A percentile compares a stretch with the other conserved stretches of the same genome.
Conservation (phyloP, 2,329 filamentous ascomycete genomes). For the Talaromyces atroroseus region DNA sequence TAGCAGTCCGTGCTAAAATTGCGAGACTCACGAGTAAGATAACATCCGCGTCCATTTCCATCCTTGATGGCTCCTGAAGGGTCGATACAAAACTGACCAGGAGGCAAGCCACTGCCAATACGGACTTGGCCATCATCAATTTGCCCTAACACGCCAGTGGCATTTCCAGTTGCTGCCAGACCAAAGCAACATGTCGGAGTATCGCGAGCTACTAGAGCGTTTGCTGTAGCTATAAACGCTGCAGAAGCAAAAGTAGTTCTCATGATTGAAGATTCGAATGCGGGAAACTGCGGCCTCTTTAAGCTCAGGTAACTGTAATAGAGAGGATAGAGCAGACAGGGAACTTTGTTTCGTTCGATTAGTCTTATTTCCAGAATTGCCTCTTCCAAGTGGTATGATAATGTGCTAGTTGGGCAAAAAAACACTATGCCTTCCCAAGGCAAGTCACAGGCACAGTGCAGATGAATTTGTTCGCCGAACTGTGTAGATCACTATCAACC, state of each 20-base stretch:
- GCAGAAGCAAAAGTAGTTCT: conserved; percentile 34
- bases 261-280: conserved; percentile 25
- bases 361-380: background rate
- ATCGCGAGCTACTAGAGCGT: conserved; percentile 36
- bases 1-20: background rate
- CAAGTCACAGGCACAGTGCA: background rate
- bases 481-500: background rate
- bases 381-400: background rate
- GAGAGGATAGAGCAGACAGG: background rate
- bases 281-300: background rate
- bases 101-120: conserved; percentile 45
- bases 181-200: conserved; percentile 48
- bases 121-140: conserved; percentile 58
- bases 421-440: background rate
- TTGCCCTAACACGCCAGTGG: conserved; percentile 54
- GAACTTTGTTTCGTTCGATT: background rate
- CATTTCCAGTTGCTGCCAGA: conserved; percentile 46
- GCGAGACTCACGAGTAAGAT: conserved; percentile 51
- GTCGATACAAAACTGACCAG: conserved; percentile 52
- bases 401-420: background rate
- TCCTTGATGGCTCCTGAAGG: conserved; percentile 52
- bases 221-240: conserved; percentile 37
- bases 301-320: background rate
- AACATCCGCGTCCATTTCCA: conserved; percentile 54
- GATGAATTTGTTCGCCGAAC: background rate